phyloP scores from a whole-genome alignment of 805 yeast species.

The Wickerhamiella galacta region DNA sequence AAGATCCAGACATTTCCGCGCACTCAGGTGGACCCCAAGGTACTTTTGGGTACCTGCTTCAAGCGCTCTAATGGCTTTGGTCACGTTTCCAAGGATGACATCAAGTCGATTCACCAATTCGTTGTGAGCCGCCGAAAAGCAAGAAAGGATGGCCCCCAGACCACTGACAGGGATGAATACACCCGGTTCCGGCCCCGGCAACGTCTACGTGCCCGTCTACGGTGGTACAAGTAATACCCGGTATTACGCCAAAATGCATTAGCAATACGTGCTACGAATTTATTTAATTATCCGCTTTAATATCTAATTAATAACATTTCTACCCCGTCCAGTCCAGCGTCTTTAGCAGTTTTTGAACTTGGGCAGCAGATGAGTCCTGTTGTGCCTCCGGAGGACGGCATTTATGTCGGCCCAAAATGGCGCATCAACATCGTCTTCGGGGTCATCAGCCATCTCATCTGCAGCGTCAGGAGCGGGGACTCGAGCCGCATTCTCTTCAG shows the following conservation, averaged over 20 bases:
- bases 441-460: too few species aligned
- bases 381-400: background rate
- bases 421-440: background rate
- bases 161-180: slow-evolving; percentile 17
- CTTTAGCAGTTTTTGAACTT: background rate
- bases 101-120: slow-evolving; percentile 58
- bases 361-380: background rate
- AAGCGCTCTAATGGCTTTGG: slow-evolving; percentile 57
- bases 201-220: slow-evolving; percentile 14
- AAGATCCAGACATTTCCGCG: slow-evolving; percentile 65
- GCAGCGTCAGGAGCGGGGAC: too few species aligned
- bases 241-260: too few species aligned
- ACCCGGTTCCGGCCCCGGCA: slow-evolving; percentile 17
- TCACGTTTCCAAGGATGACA: slow-evolving; percentile 66
- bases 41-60: slow-evolving; percentile 57
- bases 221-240: slow-evolving; percentile 13
- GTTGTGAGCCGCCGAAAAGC: slow-evolving; percentile 34
- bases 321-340: too few species aligned
- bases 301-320: too few species aligned
- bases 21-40: slow-evolving; percentile 37
- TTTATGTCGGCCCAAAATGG: background rate
- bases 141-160: slow-evolving; percentile 3
- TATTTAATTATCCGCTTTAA: too few species aligned
- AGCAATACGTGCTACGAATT: too few species aligned
- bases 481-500: background rate